A percentile compares a stretch with the other conserved stretches of the same genome.
Evolutionary conservation across 73 alveolate genomes (phyloP).

Genomic region (Paramecium sonneborni): DNA sequence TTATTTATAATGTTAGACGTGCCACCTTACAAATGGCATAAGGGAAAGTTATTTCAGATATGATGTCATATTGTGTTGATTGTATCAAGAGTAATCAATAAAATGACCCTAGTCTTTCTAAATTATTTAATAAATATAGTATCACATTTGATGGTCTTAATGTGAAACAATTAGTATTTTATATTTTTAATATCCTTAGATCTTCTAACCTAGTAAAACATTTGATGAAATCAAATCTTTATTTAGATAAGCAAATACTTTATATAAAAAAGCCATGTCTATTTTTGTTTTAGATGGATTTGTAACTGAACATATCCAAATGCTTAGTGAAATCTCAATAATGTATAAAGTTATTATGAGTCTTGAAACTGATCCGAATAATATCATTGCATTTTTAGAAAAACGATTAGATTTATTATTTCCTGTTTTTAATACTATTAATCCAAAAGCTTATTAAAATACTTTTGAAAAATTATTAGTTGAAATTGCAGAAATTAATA

Average conservation of each 20-base stretch:
- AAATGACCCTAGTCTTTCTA: constrained; percentile 6
- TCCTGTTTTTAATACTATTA: constrained; percentile 79
- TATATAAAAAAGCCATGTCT: constrained; percentile 89
- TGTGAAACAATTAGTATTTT: constrained; percentile 67
- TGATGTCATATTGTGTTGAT: constrained; percentile 52
- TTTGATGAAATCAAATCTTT: constrained; percentile 92
- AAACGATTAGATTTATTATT: constrained; percentile 90
- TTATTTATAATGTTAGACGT: constrained; percentile 42
- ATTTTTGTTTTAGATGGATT: constrained; percentile 88
- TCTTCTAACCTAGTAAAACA: constrained; percentile 70
- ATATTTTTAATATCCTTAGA: neutral
- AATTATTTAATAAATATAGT: constrained; percentile 6
- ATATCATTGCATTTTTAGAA: constrained; percentile 92
- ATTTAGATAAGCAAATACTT: constrained; percentile 91
- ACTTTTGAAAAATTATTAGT: constrained; percentile 81
- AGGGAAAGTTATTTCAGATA: constrained; percentile 71
- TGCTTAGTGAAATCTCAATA: constrained; percentile 82
- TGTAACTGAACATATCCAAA: constrained; percentile 91
- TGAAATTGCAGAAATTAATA: constrained; percentile 89
- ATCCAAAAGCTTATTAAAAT: constrained; percentile 84
- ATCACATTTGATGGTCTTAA: neutral
- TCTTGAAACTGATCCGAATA: constrained; percentile 82
- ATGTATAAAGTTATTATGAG: constrained; percentile 83
- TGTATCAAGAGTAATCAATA: constrained; percentile 29
- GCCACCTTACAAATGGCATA: constrained; percentile 91